Evolutionary conservation across 2,329 filamentous ascomycete genomes (phyloP).

Genomic region (Aspergillus hiratsukae): DNA sequence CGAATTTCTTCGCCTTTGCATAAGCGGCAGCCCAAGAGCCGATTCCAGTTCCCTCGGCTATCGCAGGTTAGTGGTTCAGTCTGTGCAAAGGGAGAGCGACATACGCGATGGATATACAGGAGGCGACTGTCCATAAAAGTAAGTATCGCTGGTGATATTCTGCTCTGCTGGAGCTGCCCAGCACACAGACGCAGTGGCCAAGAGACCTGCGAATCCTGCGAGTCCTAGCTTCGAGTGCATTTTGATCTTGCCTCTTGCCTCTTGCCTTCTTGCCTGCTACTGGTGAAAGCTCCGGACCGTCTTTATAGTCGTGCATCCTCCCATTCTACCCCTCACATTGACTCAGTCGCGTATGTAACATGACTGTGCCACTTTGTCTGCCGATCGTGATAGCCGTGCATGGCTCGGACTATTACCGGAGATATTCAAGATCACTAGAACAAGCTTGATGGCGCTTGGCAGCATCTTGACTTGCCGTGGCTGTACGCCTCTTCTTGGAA

Average conservation of each 20-base stretch:
- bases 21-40: conserved; percentile 36
- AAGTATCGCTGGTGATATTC: conserved; percentile 19
- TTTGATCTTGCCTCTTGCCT: background rate
- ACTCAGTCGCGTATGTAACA: background rate
- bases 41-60: conserved; percentile 22
- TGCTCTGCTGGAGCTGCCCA: conserved; percentile 10
- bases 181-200: conserved; percentile 6
- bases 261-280: background rate
- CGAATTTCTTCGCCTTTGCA: conserved; percentile 34
- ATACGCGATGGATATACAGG: conserved; percentile 22
- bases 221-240: conserved; percentile 4
- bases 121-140: conserved; percentile 23
- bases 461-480: background rate
- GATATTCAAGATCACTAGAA: background rate
- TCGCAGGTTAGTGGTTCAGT: background rate
- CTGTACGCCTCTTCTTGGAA: too few relatives aligned
- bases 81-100: background rate
- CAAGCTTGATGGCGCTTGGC: background rate
- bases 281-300: too few relatives aligned
- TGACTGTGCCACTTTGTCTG: background rate
- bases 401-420: background rate
- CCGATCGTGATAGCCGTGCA: background rate
- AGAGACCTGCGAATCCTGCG: conserved; percentile 2
- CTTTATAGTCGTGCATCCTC: background rate
- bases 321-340: background rate